Percentiles rank a stretch among this genome's conserved stretches.
These are phyloP conservation scores for Termitomyces sp. DNA, from an alignment of 1,284 basidiomycete species.

Conservation along the genomic window DNA sequence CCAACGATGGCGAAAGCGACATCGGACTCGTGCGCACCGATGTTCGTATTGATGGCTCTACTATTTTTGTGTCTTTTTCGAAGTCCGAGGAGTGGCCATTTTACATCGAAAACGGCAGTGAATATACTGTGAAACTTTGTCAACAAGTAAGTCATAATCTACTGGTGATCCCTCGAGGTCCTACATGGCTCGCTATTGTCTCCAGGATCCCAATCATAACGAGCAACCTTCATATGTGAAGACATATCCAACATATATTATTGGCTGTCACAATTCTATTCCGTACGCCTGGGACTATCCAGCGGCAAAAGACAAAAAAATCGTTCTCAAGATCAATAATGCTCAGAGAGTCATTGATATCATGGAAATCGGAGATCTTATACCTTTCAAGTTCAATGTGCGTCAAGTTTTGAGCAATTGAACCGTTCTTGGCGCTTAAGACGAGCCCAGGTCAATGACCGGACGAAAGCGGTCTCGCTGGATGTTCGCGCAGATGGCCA, in stretches of 20 bases:
- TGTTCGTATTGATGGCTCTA: conserved; percentile 81
- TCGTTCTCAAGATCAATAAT: conserved; percentile 66
- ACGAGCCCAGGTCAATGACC: conserved; percentile 43
- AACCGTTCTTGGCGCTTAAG: not conserved
- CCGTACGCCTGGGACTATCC: conserved; percentile 96
- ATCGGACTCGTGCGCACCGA: conserved; percentile 77
- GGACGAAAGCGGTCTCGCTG: conserved; percentile 69
- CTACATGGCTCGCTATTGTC: not conserved
- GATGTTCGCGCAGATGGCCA: conserved; percentile 91
- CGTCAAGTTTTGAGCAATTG: conserved; percentile 18
- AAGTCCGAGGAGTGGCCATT: conserved; percentile 86
- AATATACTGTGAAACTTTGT: conserved; percentile 65
- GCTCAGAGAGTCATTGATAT: conserved; percentile 81
- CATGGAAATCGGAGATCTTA: conserved; percentile 92
- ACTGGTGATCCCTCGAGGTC: not conserved
- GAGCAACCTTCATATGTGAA: conserved; percentile 33
- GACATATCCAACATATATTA: conserved; percentile 43
- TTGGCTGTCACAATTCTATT: conserved; percentile 53
- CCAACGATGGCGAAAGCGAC: conserved; percentile 33
- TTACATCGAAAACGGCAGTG: conserved; percentile 86
- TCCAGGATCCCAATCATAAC: conserved; percentile 48
- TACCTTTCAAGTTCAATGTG: conserved; percentile 86
- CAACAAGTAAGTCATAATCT: conserved; percentile 58
- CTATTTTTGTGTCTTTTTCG: conserved; percentile 81
- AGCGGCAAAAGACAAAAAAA: conserved; percentile 78